Evolutionary conservation across 139 green algal species (phyloP).

Genomic region (Picochlorum sp.): DNA sequence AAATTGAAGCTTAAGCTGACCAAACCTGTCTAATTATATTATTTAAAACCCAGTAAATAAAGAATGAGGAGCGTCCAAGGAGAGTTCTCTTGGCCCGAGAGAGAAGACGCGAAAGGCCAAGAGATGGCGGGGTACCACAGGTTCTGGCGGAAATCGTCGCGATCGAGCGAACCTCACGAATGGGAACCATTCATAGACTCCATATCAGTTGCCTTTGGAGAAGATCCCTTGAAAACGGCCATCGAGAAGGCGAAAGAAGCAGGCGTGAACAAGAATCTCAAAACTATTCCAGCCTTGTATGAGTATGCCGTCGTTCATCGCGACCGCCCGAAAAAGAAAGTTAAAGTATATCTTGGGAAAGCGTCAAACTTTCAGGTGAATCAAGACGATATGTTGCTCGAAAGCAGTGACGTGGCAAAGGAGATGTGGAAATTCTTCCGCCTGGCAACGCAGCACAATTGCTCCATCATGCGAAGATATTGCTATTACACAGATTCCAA

Average conservation of each 20-base stretch:
- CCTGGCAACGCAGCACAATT: neutral
- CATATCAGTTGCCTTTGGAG: neutral
- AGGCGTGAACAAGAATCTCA: slow-evolving; percentile 1
- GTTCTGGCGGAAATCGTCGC: neutral
- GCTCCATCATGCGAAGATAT: neutral
- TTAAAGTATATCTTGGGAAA: slow-evolving; percentile 2
- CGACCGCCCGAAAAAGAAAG: neutral
- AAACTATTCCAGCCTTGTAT: neutral
- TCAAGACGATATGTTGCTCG: neutral
- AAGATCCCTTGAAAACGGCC: neutral
- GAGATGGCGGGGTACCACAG: neutral
- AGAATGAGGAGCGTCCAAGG: neutral
- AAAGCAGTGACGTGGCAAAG: neutral
- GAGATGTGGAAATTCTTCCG: neutral
- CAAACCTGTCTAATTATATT: no score
- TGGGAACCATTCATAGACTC: slow-evolving; percentile 3
- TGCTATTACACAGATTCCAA: neutral
- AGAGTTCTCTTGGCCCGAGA: neutral
- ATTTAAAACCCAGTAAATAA: no score
- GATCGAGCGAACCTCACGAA: neutral
- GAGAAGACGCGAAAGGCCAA: neutral
- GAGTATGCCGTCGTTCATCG: neutral
- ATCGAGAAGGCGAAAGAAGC: neutral
- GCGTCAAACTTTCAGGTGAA: neutral
- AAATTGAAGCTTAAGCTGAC: no score